These are phyloP conservation scores for Nymphaea colorata DNA, from an alignment of 164 flowering plant species.

Conservation along the genomic window DNA sequence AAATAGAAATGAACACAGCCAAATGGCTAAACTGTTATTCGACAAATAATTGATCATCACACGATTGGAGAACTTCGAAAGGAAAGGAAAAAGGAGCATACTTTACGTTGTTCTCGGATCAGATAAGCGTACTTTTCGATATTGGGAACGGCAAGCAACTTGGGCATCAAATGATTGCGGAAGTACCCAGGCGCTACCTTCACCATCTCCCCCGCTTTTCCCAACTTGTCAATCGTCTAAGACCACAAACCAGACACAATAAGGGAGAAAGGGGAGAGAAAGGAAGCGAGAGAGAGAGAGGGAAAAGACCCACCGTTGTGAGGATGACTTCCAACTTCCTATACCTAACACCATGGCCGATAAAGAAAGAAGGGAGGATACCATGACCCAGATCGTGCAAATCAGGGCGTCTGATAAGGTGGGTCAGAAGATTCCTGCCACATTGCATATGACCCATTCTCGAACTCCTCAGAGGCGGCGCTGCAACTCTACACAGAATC, in stretches of 20 bases:
- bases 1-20: no score
- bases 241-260: neutral
- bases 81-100: slow-evolving; percentile 9
- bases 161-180: slow-evolving; percentile 94
- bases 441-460: slow-evolving; percentile 40
- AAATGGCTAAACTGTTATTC: neutral
- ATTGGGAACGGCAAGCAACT: slow-evolving; percentile 90
- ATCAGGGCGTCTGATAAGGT: slow-evolving; percentile 16
- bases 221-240: slow-evolving; percentile 76
- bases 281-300: neutral
- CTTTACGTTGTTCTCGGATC: slow-evolving; percentile 80
- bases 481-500: neutral
- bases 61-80: neutral
- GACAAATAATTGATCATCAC: neutral
- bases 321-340: slow-evolving; percentile 85
- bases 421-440: slow-evolving; percentile 41
- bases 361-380: slow-evolving; percentile 42
- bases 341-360: slow-evolving; percentile 69
- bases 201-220: slow-evolving; percentile 91
- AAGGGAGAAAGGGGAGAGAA: neutral
- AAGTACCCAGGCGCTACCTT: slow-evolving; percentile 96
- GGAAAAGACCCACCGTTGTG: slow-evolving; percentile 46
- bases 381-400: slow-evolving; percentile 16
- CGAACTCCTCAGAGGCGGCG: neutral
- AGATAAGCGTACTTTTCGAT: slow-evolving; percentile 79